Conservation (phyloP, 495 filamentous ascomycete species). For the Immersiella caudata region DNA sequence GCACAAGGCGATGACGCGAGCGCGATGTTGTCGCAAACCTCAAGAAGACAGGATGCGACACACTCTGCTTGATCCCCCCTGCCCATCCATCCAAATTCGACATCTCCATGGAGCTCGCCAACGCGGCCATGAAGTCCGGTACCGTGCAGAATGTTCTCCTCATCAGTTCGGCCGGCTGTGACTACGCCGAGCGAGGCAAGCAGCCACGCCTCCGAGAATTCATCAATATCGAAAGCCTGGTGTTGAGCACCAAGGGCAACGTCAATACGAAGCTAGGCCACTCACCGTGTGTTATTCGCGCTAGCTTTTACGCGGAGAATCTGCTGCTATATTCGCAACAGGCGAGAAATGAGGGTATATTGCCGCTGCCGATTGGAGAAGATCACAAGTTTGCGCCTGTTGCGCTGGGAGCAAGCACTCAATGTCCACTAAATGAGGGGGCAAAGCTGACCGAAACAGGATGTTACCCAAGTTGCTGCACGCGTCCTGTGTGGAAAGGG, state of each 20-base stretch:
- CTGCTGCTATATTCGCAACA: constrained; percentile 55
- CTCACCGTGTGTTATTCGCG: constrained; percentile 55
- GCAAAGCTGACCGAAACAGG: constrained; percentile 30
- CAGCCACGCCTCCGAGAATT: constrained; percentile 60
- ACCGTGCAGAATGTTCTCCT: constrained; percentile 53
- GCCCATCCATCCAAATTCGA: constrained; percentile 52
- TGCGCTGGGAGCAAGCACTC: constrained; percentile 47
- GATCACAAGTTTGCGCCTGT: constrained; percentile 59
- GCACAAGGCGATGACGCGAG: constrained; percentile 25
- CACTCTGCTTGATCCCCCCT: constrained; percentile 58
- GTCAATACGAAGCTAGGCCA: constrained; percentile 42
- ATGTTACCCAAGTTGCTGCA: constrained; percentile 55
- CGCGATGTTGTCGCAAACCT: constrained; percentile 43
- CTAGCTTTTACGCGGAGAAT: constrained; percentile 62
- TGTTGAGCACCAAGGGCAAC: constrained; percentile 54
- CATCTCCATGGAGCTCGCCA: constrained; percentile 52
- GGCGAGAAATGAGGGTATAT: constrained; percentile 44
- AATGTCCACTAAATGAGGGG: background rate
- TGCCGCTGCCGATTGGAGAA: constrained; percentile 45
- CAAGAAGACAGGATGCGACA: constrained; percentile 50
- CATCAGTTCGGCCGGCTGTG: constrained; percentile 57
- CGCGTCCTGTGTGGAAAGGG: constrained; percentile 56
- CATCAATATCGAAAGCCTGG: constrained; percentile 53
- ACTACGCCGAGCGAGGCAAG: constrained; percentile 53
- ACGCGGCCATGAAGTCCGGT: constrained; percentile 52